Percentiles rank a stretch among this genome's conserved stretches.
Conservation (phyloP, 768 basidiomycete species). For the Lactarius pseudohatsudake region DNA sequence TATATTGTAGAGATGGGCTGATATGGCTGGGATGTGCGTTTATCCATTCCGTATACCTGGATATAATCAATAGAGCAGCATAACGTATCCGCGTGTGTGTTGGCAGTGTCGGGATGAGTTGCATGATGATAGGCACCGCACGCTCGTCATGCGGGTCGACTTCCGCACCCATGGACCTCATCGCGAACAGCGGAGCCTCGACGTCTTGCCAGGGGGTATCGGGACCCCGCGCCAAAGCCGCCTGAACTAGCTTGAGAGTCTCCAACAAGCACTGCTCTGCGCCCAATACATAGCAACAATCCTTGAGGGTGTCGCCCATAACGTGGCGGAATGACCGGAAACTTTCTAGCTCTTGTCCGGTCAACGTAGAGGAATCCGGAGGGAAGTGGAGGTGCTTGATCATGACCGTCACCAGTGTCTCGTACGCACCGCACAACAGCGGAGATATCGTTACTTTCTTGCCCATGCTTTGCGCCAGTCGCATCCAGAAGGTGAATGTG, state of each 20-base stretch:
- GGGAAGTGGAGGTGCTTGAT: slow-evolving; percentile 93
- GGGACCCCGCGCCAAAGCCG: slow-evolving; percentile 62
- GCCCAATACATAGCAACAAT: slow-evolving; percentile 93
- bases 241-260: slow-evolving; percentile 77
- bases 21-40: slow-evolving; percentile 87
- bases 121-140: slow-evolving; percentile 95
- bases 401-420: slow-evolving; percentile 78
- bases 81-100: slow-evolving; percentile 90
- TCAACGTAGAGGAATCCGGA: slow-evolving; percentile 58
- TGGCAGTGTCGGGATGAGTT: slow-evolving; percentile 87
- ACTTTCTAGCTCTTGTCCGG: slow-evolving; percentile 85
- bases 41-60: slow-evolving; percentile 97
- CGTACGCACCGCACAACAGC: slow-evolving; percentile 82
- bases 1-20: slow-evolving; percentile 80
- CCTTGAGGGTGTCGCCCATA: slow-evolving; percentile 99
- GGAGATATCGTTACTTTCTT: slow-evolving; percentile 71
- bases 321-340: slow-evolving; percentile 95
- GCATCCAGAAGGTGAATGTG: slow-evolving; percentile 99
- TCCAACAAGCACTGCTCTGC: slow-evolving; percentile 79
- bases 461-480: slow-evolving; percentile 84
- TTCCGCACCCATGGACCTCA: slow-evolving; percentile 97
- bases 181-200: slow-evolving; percentile 95
- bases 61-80: slow-evolving; percentile 91
- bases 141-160: slow-evolving; percentile 79
- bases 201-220: slow-evolving; percentile 88